These are phyloP conservation scores for Chrysanthemum lavandulifolium DNA, from an alignment of 129 eudicot genomes.

Conservation along the genomic window DNA sequence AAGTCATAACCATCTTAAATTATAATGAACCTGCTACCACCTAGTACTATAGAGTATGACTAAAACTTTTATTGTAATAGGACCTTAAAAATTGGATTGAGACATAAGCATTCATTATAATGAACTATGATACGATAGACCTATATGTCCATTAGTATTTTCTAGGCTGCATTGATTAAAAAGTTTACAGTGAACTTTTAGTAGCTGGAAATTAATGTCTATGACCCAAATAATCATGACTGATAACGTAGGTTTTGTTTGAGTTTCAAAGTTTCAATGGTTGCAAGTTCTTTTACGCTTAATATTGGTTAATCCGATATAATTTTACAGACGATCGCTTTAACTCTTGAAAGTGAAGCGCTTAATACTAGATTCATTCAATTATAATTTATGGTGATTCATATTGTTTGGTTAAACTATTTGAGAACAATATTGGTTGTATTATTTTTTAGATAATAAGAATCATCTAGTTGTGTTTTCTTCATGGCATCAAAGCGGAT, in stretches of 20 bases:
- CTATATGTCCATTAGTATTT: background rate
- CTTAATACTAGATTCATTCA: too few relatives aligned
- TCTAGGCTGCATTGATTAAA: background rate
- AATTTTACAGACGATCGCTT: too few relatives aligned
- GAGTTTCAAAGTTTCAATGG: too few relatives aligned
- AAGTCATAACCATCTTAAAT: constrained; percentile 11
- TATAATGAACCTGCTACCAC: background rate
- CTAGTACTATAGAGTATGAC: constrained; percentile 4
- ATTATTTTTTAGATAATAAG: too few relatives aligned
- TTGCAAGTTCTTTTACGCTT: too few relatives aligned
- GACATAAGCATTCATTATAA: background rate
- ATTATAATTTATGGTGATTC: too few relatives aligned
- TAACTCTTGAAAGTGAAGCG: too few relatives aligned
- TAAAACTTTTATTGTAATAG: constrained; percentile 3
- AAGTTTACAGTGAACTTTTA: background rate
- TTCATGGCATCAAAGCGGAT: too few relatives aligned
- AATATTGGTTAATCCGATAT: too few relatives aligned
- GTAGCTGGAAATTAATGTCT: background rate
- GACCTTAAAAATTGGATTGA: constrained; percentile 6
- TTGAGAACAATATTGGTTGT: too few relatives aligned
- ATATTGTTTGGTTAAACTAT: too few relatives aligned
- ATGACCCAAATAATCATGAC: background rate
- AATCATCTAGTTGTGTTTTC: too few relatives aligned
- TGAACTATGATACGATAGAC: background rate
- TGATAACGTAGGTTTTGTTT: background rate